phyloP scores from a whole-genome alignment of 768 basidiomycete species.

The Suillus decipiens region DNA sequence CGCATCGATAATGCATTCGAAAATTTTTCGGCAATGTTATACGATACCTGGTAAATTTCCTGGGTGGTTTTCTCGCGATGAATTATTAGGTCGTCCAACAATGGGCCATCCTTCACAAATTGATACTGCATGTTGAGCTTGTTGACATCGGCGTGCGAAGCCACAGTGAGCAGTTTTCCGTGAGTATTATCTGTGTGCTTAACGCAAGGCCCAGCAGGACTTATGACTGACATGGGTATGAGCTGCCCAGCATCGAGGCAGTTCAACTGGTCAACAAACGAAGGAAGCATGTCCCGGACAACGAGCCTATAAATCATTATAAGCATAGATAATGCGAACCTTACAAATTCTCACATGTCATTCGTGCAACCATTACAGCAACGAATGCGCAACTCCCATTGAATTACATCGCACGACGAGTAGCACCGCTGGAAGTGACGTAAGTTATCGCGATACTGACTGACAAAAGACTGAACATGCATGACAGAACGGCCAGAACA shows the following conservation, averaged over 20 bases:
- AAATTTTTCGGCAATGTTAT: not conserved
- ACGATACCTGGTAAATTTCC: not conserved
- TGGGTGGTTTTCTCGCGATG: not conserved
- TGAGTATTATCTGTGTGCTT: not conserved
- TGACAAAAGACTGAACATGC: not conserved
- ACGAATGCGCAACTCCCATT: not conserved
- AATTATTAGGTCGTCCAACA: not conserved
- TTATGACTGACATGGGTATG: not conserved
- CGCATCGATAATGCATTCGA: not conserved
- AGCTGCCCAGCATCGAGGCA: not conserved
- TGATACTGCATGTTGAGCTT: not conserved
- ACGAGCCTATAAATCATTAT: not conserved
- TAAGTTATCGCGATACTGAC: not conserved
- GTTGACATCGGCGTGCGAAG: not conserved
- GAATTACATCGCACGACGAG: conserved; percentile 1
- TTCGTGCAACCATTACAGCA: not conserved
- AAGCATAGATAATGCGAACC: not conserved
- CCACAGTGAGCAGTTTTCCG: not conserved
- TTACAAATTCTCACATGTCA: not conserved
- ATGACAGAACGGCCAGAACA: conserved; percentile 6
- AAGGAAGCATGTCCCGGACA: not conserved
- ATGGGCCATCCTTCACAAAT: not conserved
- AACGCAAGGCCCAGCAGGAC: not conserved
- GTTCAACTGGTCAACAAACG: not conserved
- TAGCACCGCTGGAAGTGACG: not conserved